A percentile compares a stretch with the other conserved stretches of the same genome.
These are phyloP conservation scores for Gliomastix tumulicola DNA, from an alignment of 2,329 filamentous ascomycete genomes.

Conservation along the genomic window DNA sequence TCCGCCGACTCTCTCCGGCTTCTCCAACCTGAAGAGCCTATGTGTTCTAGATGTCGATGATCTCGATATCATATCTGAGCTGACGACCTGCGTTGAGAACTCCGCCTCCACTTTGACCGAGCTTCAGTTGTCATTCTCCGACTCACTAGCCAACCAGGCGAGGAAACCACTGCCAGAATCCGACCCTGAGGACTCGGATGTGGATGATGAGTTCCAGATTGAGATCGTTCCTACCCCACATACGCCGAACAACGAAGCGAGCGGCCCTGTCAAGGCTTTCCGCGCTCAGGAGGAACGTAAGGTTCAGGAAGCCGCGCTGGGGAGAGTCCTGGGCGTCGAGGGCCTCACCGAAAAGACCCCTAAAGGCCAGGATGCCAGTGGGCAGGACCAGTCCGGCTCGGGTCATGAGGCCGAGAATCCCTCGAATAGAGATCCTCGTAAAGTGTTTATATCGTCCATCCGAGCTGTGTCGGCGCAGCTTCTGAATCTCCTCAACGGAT, in stretches of 20 bases:
- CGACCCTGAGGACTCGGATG: slow-evolving; percentile 42
- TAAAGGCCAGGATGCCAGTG: slow-evolving; percentile 1
- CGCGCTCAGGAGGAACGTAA: slow-evolving; percentile 47
- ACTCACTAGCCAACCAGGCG: slow-evolving; percentile 35
- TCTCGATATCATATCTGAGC: slow-evolving; percentile 47
- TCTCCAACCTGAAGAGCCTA: slow-evolving; percentile 46
- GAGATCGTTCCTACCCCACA: slow-evolving; percentile 25
- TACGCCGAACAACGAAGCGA: slow-evolving; percentile 24
- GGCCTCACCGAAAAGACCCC: slow-evolving; percentile 7
- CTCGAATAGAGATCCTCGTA: slow-evolving; percentile 14
- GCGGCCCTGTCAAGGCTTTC: slow-evolving; percentile 34
- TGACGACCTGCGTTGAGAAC: slow-evolving; percentile 47
- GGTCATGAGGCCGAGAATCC: no score
- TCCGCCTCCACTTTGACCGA: slow-evolving; percentile 47
- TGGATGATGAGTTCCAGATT: slow-evolving; percentile 47
- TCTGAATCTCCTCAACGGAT: slow-evolving; percentile 30
- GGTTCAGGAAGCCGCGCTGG: slow-evolving; percentile 45
- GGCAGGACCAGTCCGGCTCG: background rate
- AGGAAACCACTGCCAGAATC: slow-evolving; percentile 26
- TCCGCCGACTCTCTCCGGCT: slow-evolving; percentile 48
- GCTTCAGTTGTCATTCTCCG: slow-evolving; percentile 53
- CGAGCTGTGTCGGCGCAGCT: slow-evolving; percentile 33
- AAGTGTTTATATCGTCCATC: slow-evolving; percentile 23
- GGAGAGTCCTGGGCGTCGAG: slow-evolving; percentile 45
- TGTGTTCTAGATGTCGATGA: slow-evolving; percentile 54